These are phyloP conservation scores for Neurospora sp. DNA, from an alignment of 2,329 filamentous ascomycete species.

Conservation along the genomic window DNA sequence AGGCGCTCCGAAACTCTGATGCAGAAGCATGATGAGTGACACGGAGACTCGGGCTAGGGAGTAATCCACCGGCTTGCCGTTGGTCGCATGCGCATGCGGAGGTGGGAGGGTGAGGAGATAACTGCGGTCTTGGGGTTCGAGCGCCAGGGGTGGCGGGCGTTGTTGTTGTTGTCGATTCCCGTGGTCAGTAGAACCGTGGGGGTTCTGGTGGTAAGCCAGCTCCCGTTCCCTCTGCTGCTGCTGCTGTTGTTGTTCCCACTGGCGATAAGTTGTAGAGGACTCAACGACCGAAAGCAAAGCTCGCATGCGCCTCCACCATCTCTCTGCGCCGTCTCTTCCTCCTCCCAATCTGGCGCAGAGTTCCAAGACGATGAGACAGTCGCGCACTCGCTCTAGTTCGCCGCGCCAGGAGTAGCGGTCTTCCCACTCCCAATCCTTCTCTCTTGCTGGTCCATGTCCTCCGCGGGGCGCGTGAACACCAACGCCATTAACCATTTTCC, in stretches of 20 bases:
- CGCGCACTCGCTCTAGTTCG: not conserved
- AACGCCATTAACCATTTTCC: not conserved
- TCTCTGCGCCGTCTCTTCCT: not conserved
- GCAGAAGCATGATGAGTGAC: not conserved
- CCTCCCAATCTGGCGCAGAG: not conserved
- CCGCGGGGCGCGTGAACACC: not conserved
- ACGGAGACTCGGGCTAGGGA: not conserved
- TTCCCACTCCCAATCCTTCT: not conserved
- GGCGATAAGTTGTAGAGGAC: fast-evolving
- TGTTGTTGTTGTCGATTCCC: not conserved
- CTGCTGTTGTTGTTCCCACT: not conserved
- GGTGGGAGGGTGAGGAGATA: not conserved
- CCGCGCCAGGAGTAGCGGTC: not conserved
- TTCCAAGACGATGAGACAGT: not conserved
- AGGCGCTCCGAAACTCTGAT: not conserved
- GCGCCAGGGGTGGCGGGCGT: not conserved
- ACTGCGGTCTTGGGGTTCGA: not conserved
- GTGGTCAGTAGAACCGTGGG: not conserved
- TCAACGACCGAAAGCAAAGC: not conserved
- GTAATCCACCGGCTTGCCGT: not conserved
- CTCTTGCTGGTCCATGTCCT: too few relatives aligned
- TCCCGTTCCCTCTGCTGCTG: not conserved
- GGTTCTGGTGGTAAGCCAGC: too few relatives aligned
- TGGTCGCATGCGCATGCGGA: not conserved
- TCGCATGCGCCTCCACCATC: not conserved